Base-by-base conservation (phyloP, 495 filamentous ascomycete genomes). In the Opeltia flavorubescens region DNA sequence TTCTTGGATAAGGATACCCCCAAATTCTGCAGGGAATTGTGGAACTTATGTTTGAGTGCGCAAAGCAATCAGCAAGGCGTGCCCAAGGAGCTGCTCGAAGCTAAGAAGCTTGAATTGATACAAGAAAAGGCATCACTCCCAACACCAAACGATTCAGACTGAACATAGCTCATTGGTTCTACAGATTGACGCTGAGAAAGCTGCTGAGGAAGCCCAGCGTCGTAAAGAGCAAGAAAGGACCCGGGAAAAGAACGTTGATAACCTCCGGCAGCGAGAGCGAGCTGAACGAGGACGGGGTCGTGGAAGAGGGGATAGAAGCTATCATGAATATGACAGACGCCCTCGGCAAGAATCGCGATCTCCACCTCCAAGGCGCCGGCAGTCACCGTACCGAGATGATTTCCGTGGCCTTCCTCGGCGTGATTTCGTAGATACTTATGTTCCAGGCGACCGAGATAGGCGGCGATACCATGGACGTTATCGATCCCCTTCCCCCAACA, bases 1-100 rank as follows among this genome's bases (percentile, higher is more conserved):
- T 96, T 96, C 55, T 75, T 99, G 51, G 88, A 94, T 57, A 95
- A 91, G 65, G 85, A 95, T 54, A 91, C 89, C 0, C 67, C 87
- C 8, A 67, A 72, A 5, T 99, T 99, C 62, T 95, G 91, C 66
- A 87, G 93, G 58, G 85, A 94, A 50, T 68, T 99, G 0, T 99
- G 91, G 91, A 82, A 75, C 34, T 67, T 95, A 13, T 84, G 87
- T 50, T 67, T 96, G 31, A 95, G 89, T 58, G 91, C 84, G 12
- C 91, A 99, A 62, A 69, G 75, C 40, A 95, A 80, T 59, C 76
- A 83, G 1, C 83, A 89, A 61, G 89, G 89, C 38, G 86, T 99
- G 30, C 91, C 91, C 0, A 88, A 93, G 59, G 89, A 96, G 63
- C 68, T 98, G 27, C 60, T 98, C 5, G 93, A 96, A 59, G 86